Evolutionary conservation across 176 grass and related monocot genomes (phyloP).

Genomic region (Oryza nivara): DNA sequence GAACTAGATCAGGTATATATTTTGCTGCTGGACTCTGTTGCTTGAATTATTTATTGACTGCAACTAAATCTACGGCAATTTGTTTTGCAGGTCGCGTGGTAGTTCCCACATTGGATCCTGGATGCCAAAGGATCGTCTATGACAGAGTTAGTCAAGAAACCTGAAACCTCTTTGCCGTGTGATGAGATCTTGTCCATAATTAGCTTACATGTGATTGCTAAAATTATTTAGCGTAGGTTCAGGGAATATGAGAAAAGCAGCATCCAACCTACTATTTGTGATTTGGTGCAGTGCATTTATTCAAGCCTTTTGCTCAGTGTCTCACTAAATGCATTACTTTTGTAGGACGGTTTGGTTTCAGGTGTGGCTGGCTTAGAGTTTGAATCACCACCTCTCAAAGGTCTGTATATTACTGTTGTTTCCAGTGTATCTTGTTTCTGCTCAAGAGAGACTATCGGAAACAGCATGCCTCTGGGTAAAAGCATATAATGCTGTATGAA

Average conservation of each 20-base stretch:
- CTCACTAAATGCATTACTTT: constrained; percentile 3
- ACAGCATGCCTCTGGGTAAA: background rate
- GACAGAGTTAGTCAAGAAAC: constrained; percentile 32
- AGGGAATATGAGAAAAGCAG: background rate
- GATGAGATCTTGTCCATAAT: background rate
- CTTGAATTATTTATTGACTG: constrained; percentile 23
- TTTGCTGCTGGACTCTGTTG: background rate
- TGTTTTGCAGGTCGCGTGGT: constrained; percentile 43
- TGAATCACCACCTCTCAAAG: background rate
- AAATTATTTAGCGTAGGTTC: constrained; percentile 2
- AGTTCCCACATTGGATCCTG: constrained; percentile 29
- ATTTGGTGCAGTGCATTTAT: background rate
- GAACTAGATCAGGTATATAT: constrained; percentile 48
- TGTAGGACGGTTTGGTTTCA: constrained; percentile 33
- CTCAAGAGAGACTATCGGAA: background rate
- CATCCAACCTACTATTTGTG: background rate
- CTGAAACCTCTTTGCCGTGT: background rate
- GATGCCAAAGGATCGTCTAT: constrained; percentile 42
- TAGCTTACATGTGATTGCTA: constrained; percentile 5
- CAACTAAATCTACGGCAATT: constrained; percentile 14
- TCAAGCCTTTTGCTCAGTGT: background rate
- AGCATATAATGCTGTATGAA: background rate
- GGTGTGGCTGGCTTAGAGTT: background rate
- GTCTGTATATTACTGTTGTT: constrained; percentile 20
- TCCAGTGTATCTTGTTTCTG: background rate